Evolutionary conservation across 2,329 filamentous ascomycete genomes (phyloP).

Genomic region (Beauveria medogensis): DNA sequence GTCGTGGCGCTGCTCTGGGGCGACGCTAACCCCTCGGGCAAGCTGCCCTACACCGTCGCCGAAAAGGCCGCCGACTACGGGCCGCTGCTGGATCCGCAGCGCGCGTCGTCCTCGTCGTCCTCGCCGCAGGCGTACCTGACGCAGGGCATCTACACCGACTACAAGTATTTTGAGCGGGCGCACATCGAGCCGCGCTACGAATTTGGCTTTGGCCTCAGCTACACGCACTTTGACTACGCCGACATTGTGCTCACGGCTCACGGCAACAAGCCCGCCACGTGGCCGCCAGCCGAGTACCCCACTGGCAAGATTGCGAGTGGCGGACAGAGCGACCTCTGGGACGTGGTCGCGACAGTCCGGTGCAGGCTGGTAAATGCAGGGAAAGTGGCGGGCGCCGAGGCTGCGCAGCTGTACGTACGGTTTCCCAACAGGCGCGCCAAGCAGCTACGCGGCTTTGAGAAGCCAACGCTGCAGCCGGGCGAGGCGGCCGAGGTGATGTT

Average conservation of each 20-base stretch:
- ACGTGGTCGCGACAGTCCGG: conserved; percentile 31
- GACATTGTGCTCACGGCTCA: conserved; percentile 29
- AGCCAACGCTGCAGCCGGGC: conserved; percentile 42
- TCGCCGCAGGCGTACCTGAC: conserved; percentile 44
- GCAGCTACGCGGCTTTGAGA: conserved; percentile 59
- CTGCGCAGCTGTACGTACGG: conserved; percentile 40
- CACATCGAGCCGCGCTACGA: conserved; percentile 43
- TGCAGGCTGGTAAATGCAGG: conserved; percentile 37
- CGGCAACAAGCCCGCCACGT: conserved; percentile 8
- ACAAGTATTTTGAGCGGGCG: conserved; percentile 43
- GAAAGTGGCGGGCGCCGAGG: conserved; percentile 33
- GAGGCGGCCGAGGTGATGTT: conserved; percentile 41
- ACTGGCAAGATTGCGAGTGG: conserved; percentile 32
- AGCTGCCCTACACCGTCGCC: conserved; percentile 54
- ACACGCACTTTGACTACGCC: conserved; percentile 46
- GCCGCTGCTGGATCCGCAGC: conserved; percentile 31
- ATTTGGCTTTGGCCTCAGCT: conserved; percentile 49
- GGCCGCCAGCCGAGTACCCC: conserved; percentile 27
- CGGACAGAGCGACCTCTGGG: conserved; percentile 40
- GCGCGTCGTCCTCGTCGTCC: conserved; percentile 36
- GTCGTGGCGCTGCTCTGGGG: conserved; percentile 51
- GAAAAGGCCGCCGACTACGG: conserved; percentile 49
- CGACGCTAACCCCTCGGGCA: conserved; percentile 46
- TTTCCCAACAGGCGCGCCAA: conserved; percentile 40
- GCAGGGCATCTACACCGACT: conserved; percentile 46